phyloP scores from a whole-genome alignment of 2,329 filamentous ascomycete genomes.

The Scortechinia acanthostroma region DNA sequence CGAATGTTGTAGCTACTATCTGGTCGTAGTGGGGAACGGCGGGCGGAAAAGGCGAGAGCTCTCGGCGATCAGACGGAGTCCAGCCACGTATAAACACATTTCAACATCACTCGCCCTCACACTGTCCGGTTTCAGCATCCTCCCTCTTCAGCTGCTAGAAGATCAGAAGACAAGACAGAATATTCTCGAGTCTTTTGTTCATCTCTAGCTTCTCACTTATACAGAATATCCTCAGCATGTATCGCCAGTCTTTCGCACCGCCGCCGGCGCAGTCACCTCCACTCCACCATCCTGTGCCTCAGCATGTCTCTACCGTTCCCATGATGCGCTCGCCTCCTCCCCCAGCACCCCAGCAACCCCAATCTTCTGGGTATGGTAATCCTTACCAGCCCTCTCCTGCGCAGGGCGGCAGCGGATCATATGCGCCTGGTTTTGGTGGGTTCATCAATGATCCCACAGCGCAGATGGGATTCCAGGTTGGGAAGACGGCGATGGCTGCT shows the following conservation, averaged over 20 bases:
- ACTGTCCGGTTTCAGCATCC: no score
- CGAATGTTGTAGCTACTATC: no score
- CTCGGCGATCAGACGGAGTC: neutral
- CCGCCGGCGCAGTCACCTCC: slow-evolving; percentile 70
- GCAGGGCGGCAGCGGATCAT: slow-evolving; percentile 33
- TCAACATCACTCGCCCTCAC: no score
- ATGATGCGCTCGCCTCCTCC: slow-evolving; percentile 91
- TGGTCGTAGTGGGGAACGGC: no score
- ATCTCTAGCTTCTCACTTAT: neutral
- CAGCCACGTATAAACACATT: slow-evolving; percentile 3
- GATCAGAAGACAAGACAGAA: no score
- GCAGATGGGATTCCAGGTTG: slow-evolving; percentile 90
- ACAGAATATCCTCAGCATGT: slow-evolving; percentile 68
- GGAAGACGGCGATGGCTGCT: slow-evolving; percentile 82
- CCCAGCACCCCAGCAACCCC: slow-evolving; percentile 62
- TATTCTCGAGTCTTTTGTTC: no score
- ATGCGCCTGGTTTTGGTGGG: slow-evolving; percentile 55
- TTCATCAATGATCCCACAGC: slow-evolving; percentile 95
- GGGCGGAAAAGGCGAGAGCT: no score
- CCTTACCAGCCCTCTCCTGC: slow-evolving; percentile 60
- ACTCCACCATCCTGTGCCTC: slow-evolving; percentile 91
- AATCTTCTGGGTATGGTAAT: slow-evolving; percentile 60
- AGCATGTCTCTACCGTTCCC: slow-evolving; percentile 96
- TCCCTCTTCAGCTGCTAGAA: no score
- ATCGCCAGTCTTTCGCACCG: slow-evolving; percentile 64